Evolutionary conservation across 768 basidiomycete species (phyloP).

Genomic region (Hydnum rufescens): DNA sequence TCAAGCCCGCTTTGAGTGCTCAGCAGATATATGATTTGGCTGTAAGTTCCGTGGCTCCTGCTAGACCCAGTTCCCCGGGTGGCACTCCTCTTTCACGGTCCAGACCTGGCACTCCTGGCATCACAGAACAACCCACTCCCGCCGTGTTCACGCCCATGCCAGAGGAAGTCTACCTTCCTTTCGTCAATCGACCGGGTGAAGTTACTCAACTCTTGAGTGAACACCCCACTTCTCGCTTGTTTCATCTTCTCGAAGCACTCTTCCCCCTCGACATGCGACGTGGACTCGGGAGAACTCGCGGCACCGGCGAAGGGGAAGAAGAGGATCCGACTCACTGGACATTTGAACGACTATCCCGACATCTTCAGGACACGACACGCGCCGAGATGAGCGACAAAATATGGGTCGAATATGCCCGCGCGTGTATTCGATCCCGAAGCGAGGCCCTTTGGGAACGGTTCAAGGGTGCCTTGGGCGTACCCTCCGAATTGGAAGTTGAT

Average conservation of each 20-base stretch:
- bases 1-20: conserved; percentile 35
- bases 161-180: conserved; percentile 63
- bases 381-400: conserved; percentile 42
- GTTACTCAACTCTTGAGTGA: conserved; percentile 45
- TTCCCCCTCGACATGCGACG: conserved; percentile 18
- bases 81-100: background rate
- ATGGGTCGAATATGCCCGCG: conserved; percentile 57
- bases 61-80: background rate
- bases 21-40: conserved; percentile 63
- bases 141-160: conserved; percentile 58
- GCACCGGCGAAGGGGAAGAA: background rate
- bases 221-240: conserved; percentile 47
- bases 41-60: background rate
- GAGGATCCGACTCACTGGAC: conserved; percentile 50
- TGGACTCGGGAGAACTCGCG: conserved; percentile 17
- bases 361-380: conserved; percentile 46
- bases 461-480: conserved; percentile 73
- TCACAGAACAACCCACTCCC: conserved; percentile 16
- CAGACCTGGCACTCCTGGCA: background rate
- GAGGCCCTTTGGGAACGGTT: conserved; percentile 86
- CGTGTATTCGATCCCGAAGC: conserved; percentile 52
- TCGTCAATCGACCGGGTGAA: conserved; percentile 64
- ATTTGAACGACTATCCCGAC: conserved; percentile 44
- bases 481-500: conserved; percentile 42
- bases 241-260: conserved; percentile 56